Conservation (phyloP, 805 yeast genomes). For the Yamadazyma ubonensis region DNA sequence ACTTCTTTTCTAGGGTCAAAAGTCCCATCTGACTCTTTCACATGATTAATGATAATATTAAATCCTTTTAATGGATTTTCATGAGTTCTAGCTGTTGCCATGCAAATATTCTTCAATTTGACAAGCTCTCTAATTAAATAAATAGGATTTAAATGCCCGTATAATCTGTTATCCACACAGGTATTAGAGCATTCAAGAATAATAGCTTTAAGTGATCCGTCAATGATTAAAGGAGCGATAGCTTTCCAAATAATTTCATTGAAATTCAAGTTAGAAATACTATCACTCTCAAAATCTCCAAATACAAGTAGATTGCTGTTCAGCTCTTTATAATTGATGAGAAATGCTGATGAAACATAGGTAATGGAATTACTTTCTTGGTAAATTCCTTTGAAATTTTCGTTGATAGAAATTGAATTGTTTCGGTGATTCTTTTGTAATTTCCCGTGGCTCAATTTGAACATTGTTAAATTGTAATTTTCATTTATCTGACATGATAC, state of each 20-base stretch:
- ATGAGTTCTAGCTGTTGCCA: constrained; percentile 7
- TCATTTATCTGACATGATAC: constrained; percentile 16
- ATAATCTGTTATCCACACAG: constrained; percentile 47
- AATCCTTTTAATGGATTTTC: constrained; percentile 42
- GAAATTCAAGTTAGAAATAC: constrained; percentile 35
- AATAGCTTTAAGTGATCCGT: constrained; percentile 47
- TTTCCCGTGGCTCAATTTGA: constrained; percentile 36
- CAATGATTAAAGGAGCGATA: constrained; percentile 47
- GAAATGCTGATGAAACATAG: constrained; percentile 54
- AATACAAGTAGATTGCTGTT: constrained; percentile 53
- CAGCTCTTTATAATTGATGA: constrained; percentile 41
- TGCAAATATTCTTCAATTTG: constrained; percentile 20
- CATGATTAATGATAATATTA: constrained; percentile 48
- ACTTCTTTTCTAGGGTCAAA: constrained; percentile 61
- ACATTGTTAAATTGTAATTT: constrained; percentile 27
- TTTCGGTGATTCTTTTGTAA: constrained; percentile 9
- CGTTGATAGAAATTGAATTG: constrained; percentile 22
- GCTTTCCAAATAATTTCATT: constrained; percentile 55
- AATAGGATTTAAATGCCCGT: constrained; percentile 79
- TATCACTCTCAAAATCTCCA: constrained; percentile 84
- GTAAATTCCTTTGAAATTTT: constrained; percentile 14
- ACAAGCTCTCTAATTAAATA: constrained; percentile 58
- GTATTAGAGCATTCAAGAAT: constrained; percentile 72
- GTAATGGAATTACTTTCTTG: constrained; percentile 8
- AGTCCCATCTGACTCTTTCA: constrained; percentile 33